Percentiles rank a stretch among this genome's conserved stretches.
Conservation (phyloP, 495 filamentous ascomycete species). For the Penicillium pulvis region DNA sequence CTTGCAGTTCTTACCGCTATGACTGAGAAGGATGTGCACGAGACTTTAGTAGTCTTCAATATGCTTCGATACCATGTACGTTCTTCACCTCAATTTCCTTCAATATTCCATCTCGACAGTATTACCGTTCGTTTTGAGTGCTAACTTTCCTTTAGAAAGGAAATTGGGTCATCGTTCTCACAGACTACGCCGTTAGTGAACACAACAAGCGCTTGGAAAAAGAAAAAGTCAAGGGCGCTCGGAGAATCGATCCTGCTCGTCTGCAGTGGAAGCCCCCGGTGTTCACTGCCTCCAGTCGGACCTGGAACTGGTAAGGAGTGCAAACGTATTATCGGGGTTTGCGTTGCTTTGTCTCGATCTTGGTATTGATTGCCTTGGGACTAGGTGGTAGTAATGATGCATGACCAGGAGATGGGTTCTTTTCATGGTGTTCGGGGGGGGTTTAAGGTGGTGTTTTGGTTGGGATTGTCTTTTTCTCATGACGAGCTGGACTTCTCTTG, state of each 20-base stretch:
- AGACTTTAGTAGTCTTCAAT: slow-evolving; percentile 87
- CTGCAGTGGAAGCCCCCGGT: slow-evolving; percentile 96
- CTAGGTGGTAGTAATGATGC: not conserved
- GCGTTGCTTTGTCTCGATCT: not conserved
- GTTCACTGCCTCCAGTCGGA: slow-evolving; percentile 83
- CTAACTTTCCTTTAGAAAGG: slow-evolving; percentile 59
- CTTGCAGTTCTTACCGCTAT: slow-evolving; percentile 79
- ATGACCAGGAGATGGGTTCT: slow-evolving; percentile 3
- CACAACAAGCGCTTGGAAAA: slow-evolving; percentile 70
- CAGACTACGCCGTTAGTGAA: slow-evolving; percentile 76
- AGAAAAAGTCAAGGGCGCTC: slow-evolving; percentile 75
- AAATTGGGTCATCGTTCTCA: slow-evolving; percentile 88
- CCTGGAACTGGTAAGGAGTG: slow-evolving; percentile 83
- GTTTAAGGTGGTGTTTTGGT: slow-evolving; percentile 6
- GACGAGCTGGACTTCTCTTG: slow-evolving; percentile 1
- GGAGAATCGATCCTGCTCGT: slow-evolving; percentile 72
- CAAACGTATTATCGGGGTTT: not conserved
- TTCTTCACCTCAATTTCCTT: slow-evolving; percentile 4
- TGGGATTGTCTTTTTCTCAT: slow-evolving; percentile 1
- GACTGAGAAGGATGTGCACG: slow-evolving; percentile 93
- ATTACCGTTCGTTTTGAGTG: slow-evolving; percentile 24
- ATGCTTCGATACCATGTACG: slow-evolving; percentile 87
- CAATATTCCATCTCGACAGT: not conserved
- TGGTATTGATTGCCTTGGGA: not conserved
- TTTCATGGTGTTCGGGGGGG: slow-evolving; percentile 12